Percentiles rank a stretch among this genome's conserved stretches.
Evolutionary conservation across 1,284 basidiomycete species (phyloP).

Genomic region (Tetrapyrgos nigripes): DNA sequence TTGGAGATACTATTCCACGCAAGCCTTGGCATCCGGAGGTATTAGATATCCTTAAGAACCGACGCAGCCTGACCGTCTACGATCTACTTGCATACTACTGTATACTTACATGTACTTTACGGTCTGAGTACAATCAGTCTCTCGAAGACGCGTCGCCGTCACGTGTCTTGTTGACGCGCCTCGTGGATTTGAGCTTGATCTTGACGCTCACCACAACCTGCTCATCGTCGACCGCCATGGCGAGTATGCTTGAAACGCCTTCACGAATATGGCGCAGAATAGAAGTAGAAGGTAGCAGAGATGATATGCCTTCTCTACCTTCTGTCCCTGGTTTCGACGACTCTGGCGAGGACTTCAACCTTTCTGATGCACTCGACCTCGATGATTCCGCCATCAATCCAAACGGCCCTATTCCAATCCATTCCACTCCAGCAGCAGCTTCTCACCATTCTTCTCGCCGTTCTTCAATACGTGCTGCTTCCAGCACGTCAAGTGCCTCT

Average conservation of each 20-base stretch:
- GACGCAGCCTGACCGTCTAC: too few relatives aligned
- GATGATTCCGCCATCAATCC: slow-evolving; percentile 37
- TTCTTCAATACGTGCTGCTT: slow-evolving; percentile 56
- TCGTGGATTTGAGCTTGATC: background rate
- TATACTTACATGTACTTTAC: too few relatives aligned
- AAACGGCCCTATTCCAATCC: slow-evolving; percentile 52
- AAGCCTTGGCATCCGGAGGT: too few relatives aligned
- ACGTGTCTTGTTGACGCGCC: slow-evolving; percentile 5
- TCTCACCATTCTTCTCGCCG: slow-evolving; percentile 52
- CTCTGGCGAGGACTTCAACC: slow-evolving; percentile 46
- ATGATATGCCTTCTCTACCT: slow-evolving; percentile 76
- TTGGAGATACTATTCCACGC: too few relatives aligned
- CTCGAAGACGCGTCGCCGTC: slow-evolving; percentile 2
- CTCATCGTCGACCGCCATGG: slow-evolving; percentile 35
- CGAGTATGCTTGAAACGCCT: slow-evolving; percentile 72
- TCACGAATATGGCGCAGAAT: slow-evolving; percentile 83
- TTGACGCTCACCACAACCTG: background rate
- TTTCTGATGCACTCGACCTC: slow-evolving; percentile 37
- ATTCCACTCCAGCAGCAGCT: slow-evolving; percentile 67
- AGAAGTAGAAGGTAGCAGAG: slow-evolving; percentile 67
- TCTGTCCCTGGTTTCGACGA: slow-evolving; percentile 74
- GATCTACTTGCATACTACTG: too few relatives aligned
- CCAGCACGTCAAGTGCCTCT: slow-evolving; percentile 67
- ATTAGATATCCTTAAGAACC: too few relatives aligned
- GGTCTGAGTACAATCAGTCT: too few relatives aligned